phyloP scores from a whole-genome alignment of 352 stramenopile genomes.

The Pythium folliculosum region DNA sequence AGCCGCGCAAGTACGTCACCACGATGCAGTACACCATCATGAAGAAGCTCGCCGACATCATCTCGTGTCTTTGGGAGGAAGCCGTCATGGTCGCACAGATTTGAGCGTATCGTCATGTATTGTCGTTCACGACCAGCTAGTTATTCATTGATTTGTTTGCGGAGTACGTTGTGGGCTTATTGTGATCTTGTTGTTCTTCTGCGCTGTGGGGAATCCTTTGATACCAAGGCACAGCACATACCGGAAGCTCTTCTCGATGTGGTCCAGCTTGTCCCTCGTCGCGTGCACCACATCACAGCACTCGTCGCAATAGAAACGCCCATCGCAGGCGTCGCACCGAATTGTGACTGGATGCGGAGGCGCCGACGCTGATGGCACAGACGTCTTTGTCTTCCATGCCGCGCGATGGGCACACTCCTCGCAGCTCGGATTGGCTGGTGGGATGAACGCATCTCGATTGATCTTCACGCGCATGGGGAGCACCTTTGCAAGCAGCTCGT shows the following conservation, averaged over 20 bases:
- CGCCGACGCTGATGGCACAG: not conserved
- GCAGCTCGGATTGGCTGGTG: constrained; percentile 23
- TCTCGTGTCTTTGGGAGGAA: constrained; percentile 21
- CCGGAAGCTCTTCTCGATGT: constrained; percentile 40
- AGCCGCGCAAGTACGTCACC: constrained; percentile 48
- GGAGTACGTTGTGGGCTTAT: no score
- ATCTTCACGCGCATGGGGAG: constrained; percentile 47
- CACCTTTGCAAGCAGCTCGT: constrained; percentile 39
- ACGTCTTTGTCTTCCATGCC: not conserved
- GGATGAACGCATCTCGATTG: constrained; percentile 33
- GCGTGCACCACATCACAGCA: constrained; percentile 56
- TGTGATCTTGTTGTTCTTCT: not conserved
- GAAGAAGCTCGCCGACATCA: constrained; percentile 43
- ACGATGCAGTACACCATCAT: constrained; percentile 65
- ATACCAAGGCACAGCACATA: constrained; percentile 41
- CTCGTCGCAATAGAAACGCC: constrained; percentile 42
- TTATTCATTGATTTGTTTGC: no score
- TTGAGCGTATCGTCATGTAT: not conserved
- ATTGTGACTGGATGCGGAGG: constrained; percentile 21
- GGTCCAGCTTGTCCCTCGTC: constrained; percentile 26
- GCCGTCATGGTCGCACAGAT: constrained; percentile 3
- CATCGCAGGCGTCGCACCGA: constrained; percentile 41
- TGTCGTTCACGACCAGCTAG: no score
- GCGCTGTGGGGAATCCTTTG: constrained; percentile 30
- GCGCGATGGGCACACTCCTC: constrained; percentile 2